phyloP scores from a whole-genome alignment of 1,139 yeast genomes.

The Scheffersomyces titani region DNA sequence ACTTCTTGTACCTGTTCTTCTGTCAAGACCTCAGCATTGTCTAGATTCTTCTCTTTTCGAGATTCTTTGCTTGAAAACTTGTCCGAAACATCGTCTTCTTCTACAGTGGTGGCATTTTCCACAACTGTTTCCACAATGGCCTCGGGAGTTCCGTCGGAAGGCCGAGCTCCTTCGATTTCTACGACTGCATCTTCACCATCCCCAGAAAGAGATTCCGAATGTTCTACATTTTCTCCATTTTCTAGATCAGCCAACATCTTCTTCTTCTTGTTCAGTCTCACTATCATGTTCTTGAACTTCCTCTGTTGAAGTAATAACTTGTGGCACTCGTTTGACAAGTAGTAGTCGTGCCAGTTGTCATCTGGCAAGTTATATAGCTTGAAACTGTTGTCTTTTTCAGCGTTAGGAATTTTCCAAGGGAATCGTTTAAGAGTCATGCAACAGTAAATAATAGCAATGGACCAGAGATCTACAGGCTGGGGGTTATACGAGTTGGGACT shows the following conservation, averaged over 20 bases:
- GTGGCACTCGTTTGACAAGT: conserved; percentile 52
- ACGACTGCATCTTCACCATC: conserved; percentile 5
- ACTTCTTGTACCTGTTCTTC: conserved; percentile 38
- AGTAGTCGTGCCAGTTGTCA: conserved; percentile 53
- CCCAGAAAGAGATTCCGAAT: conserved; percentile 10
- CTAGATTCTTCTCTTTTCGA: conserved; percentile 12
- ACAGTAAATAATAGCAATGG: conserved; percentile 90
- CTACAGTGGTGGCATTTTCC: conserved; percentile 8
- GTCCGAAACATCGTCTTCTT: conserved; percentile 1
- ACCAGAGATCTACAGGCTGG: conserved; percentile 93
- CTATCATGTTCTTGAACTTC: conserved; percentile 43
- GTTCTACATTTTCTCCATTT: conserved; percentile 5
- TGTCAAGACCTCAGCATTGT: conserved; percentile 29
- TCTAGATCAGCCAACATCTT: conserved; percentile 19
- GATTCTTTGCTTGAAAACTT: conserved; percentile 4
- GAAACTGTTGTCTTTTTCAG: conserved; percentile 81
- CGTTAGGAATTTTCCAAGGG: conserved; percentile 95
- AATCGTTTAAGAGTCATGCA: conserved; percentile 93
- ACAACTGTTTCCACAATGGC: neutral
- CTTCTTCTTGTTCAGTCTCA: conserved; percentile 45
- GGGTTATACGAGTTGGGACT: conserved; percentile 78
- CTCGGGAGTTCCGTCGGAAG: conserved; percentile 3
- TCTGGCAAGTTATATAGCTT: conserved; percentile 58
- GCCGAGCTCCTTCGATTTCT: conserved; percentile 5
- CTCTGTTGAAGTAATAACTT: conserved; percentile 47